phyloP scores from a whole-genome alignment of 2,329 filamentous ascomycete genomes.

The Simplicillium sp. region DNA sequence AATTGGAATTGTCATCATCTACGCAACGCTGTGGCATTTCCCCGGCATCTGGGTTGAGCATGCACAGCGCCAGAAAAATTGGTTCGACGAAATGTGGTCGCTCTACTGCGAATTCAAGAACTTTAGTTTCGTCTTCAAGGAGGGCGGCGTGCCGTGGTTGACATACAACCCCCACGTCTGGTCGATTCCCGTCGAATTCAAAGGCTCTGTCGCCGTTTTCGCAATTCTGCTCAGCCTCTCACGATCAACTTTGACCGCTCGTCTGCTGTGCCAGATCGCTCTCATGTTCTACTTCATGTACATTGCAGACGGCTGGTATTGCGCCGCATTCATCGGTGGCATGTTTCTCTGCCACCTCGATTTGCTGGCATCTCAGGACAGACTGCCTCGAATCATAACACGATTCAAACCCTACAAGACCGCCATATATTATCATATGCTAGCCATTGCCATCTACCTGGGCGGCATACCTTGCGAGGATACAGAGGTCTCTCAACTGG shows the following conservation, averaged over 20 bases:
- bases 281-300: constrained; percentile 59
- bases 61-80: constrained; percentile 26
- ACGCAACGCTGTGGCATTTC: constrained; percentile 39
- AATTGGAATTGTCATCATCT: constrained; percentile 43
- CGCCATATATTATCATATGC: constrained; percentile 40
- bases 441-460: constrained; percentile 44
- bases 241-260: constrained; percentile 40
- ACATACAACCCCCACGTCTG: constrained; percentile 48
- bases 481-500: constrained; percentile 35
- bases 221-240: constrained; percentile 47
- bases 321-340: constrained; percentile 49
- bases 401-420: constrained; percentile 36
- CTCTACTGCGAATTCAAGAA: constrained; percentile 53
- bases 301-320: constrained; percentile 55
- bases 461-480: constrained; percentile 50
- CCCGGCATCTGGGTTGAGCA: constrained; percentile 35
- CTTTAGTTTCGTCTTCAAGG: constrained; percentile 57
- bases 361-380: constrained; percentile 35
- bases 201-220: constrained; percentile 56
- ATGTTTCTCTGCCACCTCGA: constrained; percentile 56
- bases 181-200: constrained; percentile 55
- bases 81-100: constrained; percentile 38
- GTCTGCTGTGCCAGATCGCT: constrained; percentile 41
- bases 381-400: constrained; percentile 40
- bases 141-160: constrained; percentile 43